Base-by-base conservation (phyloP, 208 protist species). In the Trypanosoma congolense region DNA sequence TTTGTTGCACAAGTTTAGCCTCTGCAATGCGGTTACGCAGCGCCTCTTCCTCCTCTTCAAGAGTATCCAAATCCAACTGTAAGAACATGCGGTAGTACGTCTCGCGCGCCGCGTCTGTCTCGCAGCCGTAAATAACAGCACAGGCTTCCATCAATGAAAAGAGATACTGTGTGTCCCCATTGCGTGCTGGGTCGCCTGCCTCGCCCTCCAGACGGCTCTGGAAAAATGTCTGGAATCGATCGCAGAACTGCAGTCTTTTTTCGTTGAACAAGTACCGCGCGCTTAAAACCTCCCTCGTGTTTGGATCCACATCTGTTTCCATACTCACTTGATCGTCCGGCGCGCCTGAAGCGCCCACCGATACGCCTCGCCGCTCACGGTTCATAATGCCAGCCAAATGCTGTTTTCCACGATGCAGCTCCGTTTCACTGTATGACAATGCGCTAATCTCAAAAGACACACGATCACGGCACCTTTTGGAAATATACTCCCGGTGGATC, bases 141-240 rank as follows among this genome's bases (percentile, higher is more conserved):
- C 87, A 91, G 30, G 82, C 87, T 69, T 93, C 82, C 87, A 90
- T 90, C 14, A 93, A 56, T 21, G 86, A 93, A 57, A 93, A 93
- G 56, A 87, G 77, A 43, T 70, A 57, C 42, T 89, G 80, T 5
- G 22, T 40, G 43, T 87, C 72, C 24, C 67, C 70, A 9, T 38
- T 65, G 22, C 22, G 31, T n/a, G 26, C 6, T 21, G 28, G n/a
- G 18, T 24, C 29, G 0, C 5, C 21, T 8, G 28, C 33, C 2
- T 53, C 22, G 2, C 60, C 57, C 45, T 73, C 65, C 3, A 77
- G 51, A 26, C 54, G 40, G 18, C 51, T 54, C 26, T 73, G 73
- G 52, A 93, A 85, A 45, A 86, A 90, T 16, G n/a, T 54, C 58
- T 90, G 80, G 61, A 93, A 93, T 22, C 83, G 80, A 50, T 93